A percentile compares a stretch with the other conserved stretches of the same genome.
Conservation (phyloP, 352 stramenopile genomes). For the Plasmopara halstedii region DNA sequence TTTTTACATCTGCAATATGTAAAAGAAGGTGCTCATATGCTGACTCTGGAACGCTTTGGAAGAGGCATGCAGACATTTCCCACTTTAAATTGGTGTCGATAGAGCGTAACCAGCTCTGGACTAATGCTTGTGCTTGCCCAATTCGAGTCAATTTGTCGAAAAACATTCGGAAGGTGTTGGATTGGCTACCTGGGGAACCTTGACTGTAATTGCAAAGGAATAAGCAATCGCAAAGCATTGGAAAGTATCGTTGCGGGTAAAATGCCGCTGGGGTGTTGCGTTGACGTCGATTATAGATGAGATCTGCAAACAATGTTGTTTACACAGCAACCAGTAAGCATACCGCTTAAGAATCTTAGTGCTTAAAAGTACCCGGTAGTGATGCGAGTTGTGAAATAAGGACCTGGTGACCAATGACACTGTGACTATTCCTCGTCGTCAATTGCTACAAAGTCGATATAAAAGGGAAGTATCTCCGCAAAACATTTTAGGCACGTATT, state of each 20-base stretch:
- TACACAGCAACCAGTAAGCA: not conserved
- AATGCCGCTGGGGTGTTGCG: conserved; percentile 39
- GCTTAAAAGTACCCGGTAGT: conserved; percentile 33
- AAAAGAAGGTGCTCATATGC: conserved; percentile 42
- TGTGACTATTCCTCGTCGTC: conserved; percentile 1
- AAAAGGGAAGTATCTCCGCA: not conserved
- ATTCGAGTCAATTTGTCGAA: conserved; percentile 57
- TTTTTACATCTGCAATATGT: conserved; percentile 26
- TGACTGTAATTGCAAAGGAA: conserved; percentile 19
- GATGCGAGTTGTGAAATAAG: conserved; percentile 37
- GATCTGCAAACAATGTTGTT: conserved; percentile 19
- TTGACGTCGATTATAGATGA: conserved; percentile 56
- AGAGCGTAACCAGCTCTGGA: conserved; percentile 41
- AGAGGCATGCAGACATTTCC: conserved; percentile 21
- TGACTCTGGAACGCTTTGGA: conserved; percentile 41
- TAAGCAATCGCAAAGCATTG: conserved; percentile 31
- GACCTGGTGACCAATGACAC: conserved; percentile 22
- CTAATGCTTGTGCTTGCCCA: conserved; percentile 30
- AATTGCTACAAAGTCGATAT: too few relatives aligned
- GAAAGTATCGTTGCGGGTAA: conserved; percentile 37
- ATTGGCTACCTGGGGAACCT: conserved; percentile 1
- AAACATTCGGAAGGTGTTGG: conserved; percentile 43
- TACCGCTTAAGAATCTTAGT: not conserved
- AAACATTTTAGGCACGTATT: not conserved
- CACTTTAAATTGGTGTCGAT: conserved; percentile 9